A percentile compares a stretch with the other conserved stretches of the same genome.
Evolutionary conservation across 202 grass and related monocot species (phyloP).

Genomic region (Schoenoplectus tabernaemontani): DNA sequence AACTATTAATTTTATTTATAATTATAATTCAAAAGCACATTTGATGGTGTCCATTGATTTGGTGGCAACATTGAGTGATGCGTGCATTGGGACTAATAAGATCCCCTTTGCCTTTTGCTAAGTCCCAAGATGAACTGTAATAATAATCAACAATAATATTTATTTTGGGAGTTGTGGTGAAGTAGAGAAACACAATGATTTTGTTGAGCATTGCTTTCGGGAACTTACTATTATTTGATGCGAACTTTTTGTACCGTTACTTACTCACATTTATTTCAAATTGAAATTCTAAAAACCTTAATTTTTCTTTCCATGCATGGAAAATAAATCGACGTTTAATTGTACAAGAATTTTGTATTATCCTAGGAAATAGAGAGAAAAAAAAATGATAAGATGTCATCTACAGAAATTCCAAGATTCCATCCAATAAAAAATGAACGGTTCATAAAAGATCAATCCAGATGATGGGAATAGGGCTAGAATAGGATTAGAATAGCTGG

Average conservation of each 20-base stretch:
- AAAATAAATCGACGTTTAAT: too few relatives aligned
- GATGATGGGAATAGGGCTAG: neutral
- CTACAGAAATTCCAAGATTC: neutral
- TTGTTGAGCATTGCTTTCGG: conserved; percentile 11
- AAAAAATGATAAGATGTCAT: neutral
- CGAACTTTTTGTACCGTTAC: neutral
- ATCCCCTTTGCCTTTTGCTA: conserved; percentile 15
- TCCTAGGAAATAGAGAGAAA: too few relatives aligned
- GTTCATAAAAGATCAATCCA: neutral
- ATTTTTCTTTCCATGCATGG: neutral
- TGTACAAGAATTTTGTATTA: neutral
- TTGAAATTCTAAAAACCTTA: neutral
- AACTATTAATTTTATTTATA: neutral
- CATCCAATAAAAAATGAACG: neutral
- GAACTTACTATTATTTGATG: conserved; percentile 17
- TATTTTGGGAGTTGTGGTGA: neutral
- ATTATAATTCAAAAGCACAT: conserved; percentile 1
- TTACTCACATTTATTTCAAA: neutral
- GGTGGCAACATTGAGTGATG: neutral
- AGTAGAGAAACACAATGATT: conserved; percentile 17
- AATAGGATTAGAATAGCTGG: neutral
- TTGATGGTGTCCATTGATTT: conserved; percentile 12
- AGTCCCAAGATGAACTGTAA: conserved; percentile 8
- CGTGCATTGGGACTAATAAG: conserved; percentile 22
- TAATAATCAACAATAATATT: neutral